Percentiles rank a stretch among this genome's conserved stretches.
These are phyloP conservation scores for Moesziomyces parantarcticus DNA, from an alignment of 1,284 basidiomycete genomes.

Conservation along the genomic window DNA sequence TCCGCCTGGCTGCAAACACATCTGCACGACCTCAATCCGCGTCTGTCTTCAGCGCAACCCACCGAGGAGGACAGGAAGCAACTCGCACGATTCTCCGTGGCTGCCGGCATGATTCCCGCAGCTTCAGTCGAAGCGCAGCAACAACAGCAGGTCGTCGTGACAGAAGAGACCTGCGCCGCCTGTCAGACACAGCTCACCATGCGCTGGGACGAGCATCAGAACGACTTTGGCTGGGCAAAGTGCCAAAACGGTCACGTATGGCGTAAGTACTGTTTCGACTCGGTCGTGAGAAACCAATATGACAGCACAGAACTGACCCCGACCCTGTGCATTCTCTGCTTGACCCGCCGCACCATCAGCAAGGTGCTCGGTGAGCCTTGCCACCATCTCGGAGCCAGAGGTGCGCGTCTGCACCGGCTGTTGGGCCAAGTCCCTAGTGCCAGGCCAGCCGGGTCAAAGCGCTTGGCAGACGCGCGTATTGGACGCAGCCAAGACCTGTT, in stretches of 20 bases:
- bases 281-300: not conserved
- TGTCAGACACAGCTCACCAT: slow-evolving; percentile 25
- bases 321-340: not conserved
- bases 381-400: slow-evolving; percentile 28
- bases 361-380: slow-evolving; percentile 43
- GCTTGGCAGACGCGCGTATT: slow-evolving; percentile 12
- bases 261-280: slow-evolving; percentile 18
- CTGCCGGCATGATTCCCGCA: slow-evolving; percentile 5
- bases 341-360: slow-evolving; percentile 4
- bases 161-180: slow-evolving; percentile 31
- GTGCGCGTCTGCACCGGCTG: slow-evolving; percentile 36
- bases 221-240: slow-evolving; percentile 28
- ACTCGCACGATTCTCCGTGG: slow-evolving; percentile 1
- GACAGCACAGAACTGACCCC: not conserved
- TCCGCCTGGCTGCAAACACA: slow-evolving; percentile 10
- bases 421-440: slow-evolving; percentile 37
- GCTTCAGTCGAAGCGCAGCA: not conserved
- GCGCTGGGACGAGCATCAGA: slow-evolving; percentile 4
- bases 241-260: slow-evolving; percentile 40
- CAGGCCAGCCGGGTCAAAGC: slow-evolving; percentile 12
- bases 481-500: slow-evolving; percentile 10
- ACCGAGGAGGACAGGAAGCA: slow-evolving; percentile 2
- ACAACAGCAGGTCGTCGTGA: not conserved
- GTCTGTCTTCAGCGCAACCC: not conserved
- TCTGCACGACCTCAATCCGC: slow-evolving; percentile 1